Evolutionary conservation across 208 protist species (phyloP), one percentile per base, ranked within the genome.

Genomic region (Kentomonas sorsogonicus): DNA sequence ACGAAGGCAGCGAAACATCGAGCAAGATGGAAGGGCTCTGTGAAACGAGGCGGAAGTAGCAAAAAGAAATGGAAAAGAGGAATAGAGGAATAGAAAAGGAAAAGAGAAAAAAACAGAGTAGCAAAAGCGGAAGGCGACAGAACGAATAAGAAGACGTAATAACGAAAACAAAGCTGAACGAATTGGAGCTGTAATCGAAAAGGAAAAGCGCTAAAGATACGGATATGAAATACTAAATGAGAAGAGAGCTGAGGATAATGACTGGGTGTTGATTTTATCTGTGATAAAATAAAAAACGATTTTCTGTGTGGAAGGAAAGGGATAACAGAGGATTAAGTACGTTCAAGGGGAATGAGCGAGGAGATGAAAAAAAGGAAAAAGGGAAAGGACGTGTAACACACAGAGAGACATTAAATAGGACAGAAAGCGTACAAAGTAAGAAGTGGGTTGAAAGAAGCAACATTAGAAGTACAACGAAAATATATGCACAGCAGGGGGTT

Each of bases 361-460:
- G 7, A 34, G 27, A 34, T 3, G 7, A 27, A 11, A 27, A 34
- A 34, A 52, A 25, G 5, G 23, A 27, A 15, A 36, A 15, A 34
- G 7, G 46, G 23, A 47, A 26, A 47, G 22, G 5, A 31, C 43
- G 43, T 23, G 43, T 48, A 9, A 48, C 7, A 13, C 25, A 22
- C 7, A 48, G 43, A 18, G 43, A 15, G 9, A 13, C n/a, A 13
- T 48, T 15, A 6, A 9, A 9, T 23, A 48, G 43, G 22, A 22
- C n/a, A 18, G 43, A 48, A 25, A 48, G 22, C 43, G 25, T 48
- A 47, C 7, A 47, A 47, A 27, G 5, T 47, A 27, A 47, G 5
- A 5, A 36, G 11, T 36, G 7, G 11, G 11, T 15, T 5, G 11
- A 36, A 36, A 36, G 11, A 36, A 36, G 33, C 5, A 36, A 36